Conservation (phyloP, 2,329 filamentous ascomycete species). For the Metarhizium guizhouense region DNA sequence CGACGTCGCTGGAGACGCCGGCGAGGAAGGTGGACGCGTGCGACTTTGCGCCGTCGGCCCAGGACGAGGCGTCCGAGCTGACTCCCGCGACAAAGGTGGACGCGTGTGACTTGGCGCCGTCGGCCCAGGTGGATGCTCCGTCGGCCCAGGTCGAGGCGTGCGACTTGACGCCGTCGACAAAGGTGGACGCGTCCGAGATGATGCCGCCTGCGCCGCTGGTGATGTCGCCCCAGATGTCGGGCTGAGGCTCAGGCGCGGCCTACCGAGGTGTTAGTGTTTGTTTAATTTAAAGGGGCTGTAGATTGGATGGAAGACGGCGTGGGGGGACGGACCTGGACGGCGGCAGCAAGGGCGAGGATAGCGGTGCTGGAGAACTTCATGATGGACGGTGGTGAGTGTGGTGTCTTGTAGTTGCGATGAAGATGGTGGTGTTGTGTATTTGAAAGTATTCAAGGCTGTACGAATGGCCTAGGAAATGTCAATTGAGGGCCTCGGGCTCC, state of each 20-base stretch:
- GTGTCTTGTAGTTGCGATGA: not conserved
- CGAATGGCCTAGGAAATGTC: too few species aligned
- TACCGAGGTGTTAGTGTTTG: not conserved
- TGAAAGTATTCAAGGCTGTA: not conserved
- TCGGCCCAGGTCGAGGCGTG: conserved; percentile 1
- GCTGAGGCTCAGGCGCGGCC: conserved; percentile 7
- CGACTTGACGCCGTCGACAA: not conserved
- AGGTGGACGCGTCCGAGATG: conserved; percentile 1
- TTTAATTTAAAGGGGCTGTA: not conserved
- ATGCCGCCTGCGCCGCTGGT: not conserved
- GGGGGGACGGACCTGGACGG: conserved; percentile 17
- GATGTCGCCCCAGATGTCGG: conserved; percentile 7
- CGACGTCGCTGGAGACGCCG: conserved; percentile 8
- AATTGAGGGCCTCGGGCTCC: too few species aligned
- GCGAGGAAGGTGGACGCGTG: conserved; percentile 3
- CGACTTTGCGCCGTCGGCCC: conserved; percentile 2
- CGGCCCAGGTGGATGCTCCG: conserved; percentile 4
- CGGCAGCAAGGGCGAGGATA: conserved; percentile 22
- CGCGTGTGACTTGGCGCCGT: not conserved
- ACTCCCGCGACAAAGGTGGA: not conserved
- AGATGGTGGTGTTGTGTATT: not conserved
- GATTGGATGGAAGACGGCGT: not conserved
- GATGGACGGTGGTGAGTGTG: conserved; percentile 8
- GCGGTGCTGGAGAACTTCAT: conserved; percentile 30
- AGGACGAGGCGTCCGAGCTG: not conserved